Evolutionary conservation across 2,329 filamentous ascomycete genomes (phyloP).

Genomic region (Trichophyton schoenleinii): DNA sequence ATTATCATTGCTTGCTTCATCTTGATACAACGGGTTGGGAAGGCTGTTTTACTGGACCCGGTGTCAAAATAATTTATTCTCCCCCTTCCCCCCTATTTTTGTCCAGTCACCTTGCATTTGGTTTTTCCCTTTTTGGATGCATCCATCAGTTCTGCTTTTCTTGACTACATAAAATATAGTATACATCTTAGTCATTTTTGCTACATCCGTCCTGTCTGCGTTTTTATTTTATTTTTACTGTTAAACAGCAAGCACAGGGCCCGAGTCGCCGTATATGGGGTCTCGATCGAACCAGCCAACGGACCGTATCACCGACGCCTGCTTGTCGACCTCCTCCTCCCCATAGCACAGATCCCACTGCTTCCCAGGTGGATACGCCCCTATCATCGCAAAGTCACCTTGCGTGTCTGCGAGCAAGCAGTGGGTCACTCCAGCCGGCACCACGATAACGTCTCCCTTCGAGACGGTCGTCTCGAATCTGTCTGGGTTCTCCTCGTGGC

Average conservation of each 20-base stretch:
- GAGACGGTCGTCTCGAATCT: slow-evolving; percentile 44
- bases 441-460: slow-evolving; percentile 50
- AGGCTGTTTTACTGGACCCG: neutral
- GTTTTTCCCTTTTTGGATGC: neutral
- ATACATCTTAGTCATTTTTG: neutral
- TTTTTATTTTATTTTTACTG: neutral
- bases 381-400: slow-evolving; percentile 53
- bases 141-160: neutral
- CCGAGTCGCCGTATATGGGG: slow-evolving; percentile 46
- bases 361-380: slow-evolving; percentile 47
- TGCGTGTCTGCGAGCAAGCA: slow-evolving; percentile 45
- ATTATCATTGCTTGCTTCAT: neutral
- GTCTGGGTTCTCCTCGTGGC: slow-evolving; percentile 48
- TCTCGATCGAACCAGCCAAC: slow-evolving; percentile 49
- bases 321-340: slow-evolving; percentile 38
- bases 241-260: slow-evolving; percentile 25
- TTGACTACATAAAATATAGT: neutral
- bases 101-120: neutral
- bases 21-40: neutral
- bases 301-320: slow-evolving; percentile 36
- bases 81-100: neutral
- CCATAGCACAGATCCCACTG: slow-evolving; percentile 64
- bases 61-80: neutral
- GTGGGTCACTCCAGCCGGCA: slow-evolving; percentile 56
- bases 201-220: neutral